These are phyloP conservation scores for Gillenia trifoliata DNA, from an alignment of 306 rosid species.

Conservation along the genomic window DNA sequence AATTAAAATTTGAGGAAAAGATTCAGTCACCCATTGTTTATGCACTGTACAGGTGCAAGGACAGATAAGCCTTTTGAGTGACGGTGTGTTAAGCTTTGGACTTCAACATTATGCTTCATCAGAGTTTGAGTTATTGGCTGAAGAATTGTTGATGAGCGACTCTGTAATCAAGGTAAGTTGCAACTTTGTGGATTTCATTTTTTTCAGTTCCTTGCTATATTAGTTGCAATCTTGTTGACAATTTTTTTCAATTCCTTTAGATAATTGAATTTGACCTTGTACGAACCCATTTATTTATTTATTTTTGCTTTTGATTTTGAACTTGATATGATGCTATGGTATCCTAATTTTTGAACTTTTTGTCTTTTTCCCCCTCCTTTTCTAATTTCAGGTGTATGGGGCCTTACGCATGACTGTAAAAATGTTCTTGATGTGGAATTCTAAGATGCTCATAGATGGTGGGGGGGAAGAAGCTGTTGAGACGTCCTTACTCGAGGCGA, in stretches of 20 bases:
- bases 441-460: conserved; percentile 85
- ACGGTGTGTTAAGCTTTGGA: conserved; percentile 90
- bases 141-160: conserved; percentile 94
- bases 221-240: not conserved
- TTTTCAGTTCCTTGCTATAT: not conserved
- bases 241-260: not conserved
- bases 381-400: conserved; percentile 71
- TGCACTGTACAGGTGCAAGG: conserved; percentile 81
- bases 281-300: not conserved
- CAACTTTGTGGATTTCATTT: conserved; percentile 8
- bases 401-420: conserved; percentile 98
- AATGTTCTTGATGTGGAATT: conserved; percentile 99
- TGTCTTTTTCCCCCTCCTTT: conserved; percentile 11
- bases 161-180: conserved; percentile 75
- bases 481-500: conserved; percentile 90
- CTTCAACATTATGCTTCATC: conserved; percentile 83
- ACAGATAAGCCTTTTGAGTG: conserved; percentile 82
- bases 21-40: not conserved
- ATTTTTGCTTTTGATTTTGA: not conserved
- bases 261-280: not conserved
- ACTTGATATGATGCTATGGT: conserved; percentile 2
- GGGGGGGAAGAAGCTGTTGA: conserved; percentile 79
- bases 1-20: not conserved
- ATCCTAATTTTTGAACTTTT: not conserved
- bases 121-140: conserved; percentile 95